Evolutionary conservation across 2,329 filamentous ascomycete genomes (phyloP).

Genomic region (Fusarium sp.): DNA sequence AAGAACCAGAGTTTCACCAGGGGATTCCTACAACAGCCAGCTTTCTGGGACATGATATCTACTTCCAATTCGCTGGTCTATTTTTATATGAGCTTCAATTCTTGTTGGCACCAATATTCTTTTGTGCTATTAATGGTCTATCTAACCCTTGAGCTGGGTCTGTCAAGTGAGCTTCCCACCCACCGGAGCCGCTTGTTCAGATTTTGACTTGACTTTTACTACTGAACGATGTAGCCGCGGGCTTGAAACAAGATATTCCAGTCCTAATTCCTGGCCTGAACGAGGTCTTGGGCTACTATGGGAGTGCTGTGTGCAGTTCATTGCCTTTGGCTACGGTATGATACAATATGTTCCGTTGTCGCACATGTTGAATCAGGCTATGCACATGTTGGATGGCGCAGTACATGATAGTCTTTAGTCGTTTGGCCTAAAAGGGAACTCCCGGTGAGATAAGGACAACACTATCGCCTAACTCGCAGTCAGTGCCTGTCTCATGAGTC

Average conservation of each 20-base stretch:
- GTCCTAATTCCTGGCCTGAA: not conserved
- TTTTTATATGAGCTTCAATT: not conserved
- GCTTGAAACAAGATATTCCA: not conserved
- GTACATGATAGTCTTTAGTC: not conserved
- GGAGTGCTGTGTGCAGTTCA: conserved; percentile 7
- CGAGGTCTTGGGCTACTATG: not conserved
- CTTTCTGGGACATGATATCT: not conserved
- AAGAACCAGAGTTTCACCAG: not conserved
- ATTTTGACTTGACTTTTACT: conserved; percentile 5
- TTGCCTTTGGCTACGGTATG: conserved; percentile 9
- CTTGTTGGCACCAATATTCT: conserved; percentile 10
- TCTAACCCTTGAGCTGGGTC: conserved; percentile 7
- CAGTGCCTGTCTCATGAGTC: conserved; percentile 25
- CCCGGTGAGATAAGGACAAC: conserved; percentile 79
- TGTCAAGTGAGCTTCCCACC: conserved; percentile 5
- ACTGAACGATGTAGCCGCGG: not conserved
- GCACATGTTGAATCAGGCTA: not conserved
- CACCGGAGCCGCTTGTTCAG: conserved; percentile 6
- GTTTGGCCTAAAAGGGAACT: conserved; percentile 50
- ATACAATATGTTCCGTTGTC: conserved; percentile 1
- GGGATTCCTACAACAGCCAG: not conserved
- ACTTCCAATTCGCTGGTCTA: not conserved
- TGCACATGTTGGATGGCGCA: conserved; percentile 7
- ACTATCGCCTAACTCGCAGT: conserved; percentile 69
- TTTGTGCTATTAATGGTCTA: conserved; percentile 21